Percentiles rank a stretch among this genome's conserved stretches.
phyloP scores from a whole-genome alignment of 495 filamentous ascomycete species.

The Sphaerosporella brunnea region DNA sequence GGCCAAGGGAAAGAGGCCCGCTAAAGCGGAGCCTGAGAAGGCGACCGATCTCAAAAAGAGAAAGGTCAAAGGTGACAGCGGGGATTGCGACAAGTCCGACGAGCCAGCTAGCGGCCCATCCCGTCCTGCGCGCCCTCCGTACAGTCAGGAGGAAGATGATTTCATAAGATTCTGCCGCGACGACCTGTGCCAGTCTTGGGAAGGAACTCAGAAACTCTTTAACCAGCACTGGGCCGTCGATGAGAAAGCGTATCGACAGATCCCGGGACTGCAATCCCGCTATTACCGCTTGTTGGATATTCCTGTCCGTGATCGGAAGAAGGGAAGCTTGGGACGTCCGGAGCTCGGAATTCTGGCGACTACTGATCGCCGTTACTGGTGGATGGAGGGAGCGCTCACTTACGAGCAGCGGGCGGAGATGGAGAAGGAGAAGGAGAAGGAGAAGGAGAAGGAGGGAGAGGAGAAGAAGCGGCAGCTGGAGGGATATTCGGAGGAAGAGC shows the following conservation, averaged over 20 bases:
- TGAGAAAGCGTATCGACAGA: neutral
- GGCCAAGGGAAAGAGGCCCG: no score
- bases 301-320: constrained; percentile 20
- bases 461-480: no score
- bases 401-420: constrained; percentile 1
- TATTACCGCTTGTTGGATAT: constrained; percentile 22
- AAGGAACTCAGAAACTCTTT: constrained; percentile 18
- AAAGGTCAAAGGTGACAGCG: no score
- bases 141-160: constrained; percentile 22
- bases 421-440: neutral
- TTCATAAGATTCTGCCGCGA: constrained; percentile 24
- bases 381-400: constrained; percentile 15
- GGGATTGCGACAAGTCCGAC: no score
- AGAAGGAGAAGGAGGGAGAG: neutral
- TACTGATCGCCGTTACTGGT: constrained; percentile 17
- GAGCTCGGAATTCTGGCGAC: constrained; percentile 19
- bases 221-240: constrained; percentile 19
- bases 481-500: no score
- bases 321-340: constrained; percentile 20
- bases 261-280: constrained; percentile 18
- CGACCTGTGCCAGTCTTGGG: constrained; percentile 23
- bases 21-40: no score
- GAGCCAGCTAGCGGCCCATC: no score
- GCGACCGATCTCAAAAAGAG: no score
- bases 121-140: constrained; percentile 19